Evolutionary conservation across 2,329 filamentous ascomycete species (phyloP).

Genomic region (Epichloe sp.): DNA sequence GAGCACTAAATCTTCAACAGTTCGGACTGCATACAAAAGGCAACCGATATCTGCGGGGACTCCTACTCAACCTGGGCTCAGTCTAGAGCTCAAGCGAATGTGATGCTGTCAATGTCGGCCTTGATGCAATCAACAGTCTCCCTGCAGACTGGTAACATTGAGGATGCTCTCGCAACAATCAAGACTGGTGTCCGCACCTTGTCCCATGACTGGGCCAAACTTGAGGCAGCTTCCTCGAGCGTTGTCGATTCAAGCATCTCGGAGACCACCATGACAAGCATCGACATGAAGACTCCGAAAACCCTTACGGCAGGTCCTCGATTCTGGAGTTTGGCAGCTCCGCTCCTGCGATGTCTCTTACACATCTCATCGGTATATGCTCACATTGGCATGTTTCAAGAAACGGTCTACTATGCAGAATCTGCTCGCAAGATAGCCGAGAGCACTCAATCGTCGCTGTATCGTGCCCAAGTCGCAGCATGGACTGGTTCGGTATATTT

Average conservation of each 20-base stretch:
- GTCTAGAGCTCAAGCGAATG: slow-evolving; percentile 20
- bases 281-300: slow-evolving; percentile 12
- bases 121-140: slow-evolving; percentile 53
- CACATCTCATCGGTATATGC: slow-evolving; percentile 69
- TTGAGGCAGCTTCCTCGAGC: slow-evolving; percentile 25
- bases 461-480: slow-evolving; percentile 38
- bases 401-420: slow-evolving; percentile 79
- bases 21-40: slow-evolving; percentile 22
- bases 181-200: slow-evolving; percentile 43
- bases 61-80: slow-evolving; percentile 20
- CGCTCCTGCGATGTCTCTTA: slow-evolving; percentile 57
- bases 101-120: slow-evolving; percentile 18
- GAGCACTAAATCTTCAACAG: slow-evolving; percentile 10
- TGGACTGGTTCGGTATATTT: slow-evolving; percentile 43
- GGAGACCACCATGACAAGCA: slow-evolving; percentile 16
- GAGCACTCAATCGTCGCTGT: slow-evolving; percentile 49
- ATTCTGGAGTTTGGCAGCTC: slow-evolving; percentile 69
- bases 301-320: slow-evolving; percentile 32
- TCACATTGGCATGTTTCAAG: slow-evolving; percentile 74
- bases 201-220: slow-evolving; percentile 40
- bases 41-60: slow-evolving; percentile 23
- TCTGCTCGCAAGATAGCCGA: slow-evolving; percentile 67
- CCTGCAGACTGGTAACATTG: slow-evolving; percentile 46
- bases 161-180: slow-evolving; percentile 43
- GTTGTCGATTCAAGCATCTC: slow-evolving; percentile 18